These are phyloP conservation scores for Fusarium sulawesiense DNA, from an alignment of 2,329 filamentous ascomycete genomes.

Conservation along the genomic window DNA sequence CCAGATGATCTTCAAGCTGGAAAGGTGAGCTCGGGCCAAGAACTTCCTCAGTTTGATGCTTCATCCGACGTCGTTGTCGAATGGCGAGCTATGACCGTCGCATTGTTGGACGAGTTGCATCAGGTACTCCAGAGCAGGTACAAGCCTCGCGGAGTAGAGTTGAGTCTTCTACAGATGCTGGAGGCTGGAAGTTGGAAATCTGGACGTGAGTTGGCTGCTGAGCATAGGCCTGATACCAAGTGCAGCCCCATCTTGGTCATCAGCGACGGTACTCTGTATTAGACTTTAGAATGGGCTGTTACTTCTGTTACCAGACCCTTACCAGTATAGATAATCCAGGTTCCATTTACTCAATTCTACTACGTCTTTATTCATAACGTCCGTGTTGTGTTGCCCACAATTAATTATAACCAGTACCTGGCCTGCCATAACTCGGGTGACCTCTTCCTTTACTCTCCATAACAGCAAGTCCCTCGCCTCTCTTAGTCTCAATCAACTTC, in stretches of 20 bases:
- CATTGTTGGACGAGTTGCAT: constrained; percentile 64
- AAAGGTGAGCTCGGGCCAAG: constrained; percentile 54
- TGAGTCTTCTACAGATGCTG: constrained; percentile 63
- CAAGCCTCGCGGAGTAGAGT: constrained; percentile 40
- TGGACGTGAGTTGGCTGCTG: constrained; percentile 82
- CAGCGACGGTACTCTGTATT: constrained; percentile 32
- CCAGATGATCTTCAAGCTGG: constrained; percentile 55
- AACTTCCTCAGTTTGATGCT: constrained; percentile 63
- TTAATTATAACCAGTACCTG: background rate
- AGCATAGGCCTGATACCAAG: constrained; percentile 81
- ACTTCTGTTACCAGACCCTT: accelerated
- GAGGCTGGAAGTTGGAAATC: constrained; percentile 70
- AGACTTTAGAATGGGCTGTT: background rate
- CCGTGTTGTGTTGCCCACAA: accelerated
- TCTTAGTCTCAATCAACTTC: constrained; percentile 39
- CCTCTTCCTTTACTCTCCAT: constrained; percentile 45
- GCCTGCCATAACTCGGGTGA: constrained; percentile 19
- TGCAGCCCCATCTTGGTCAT: constrained; percentile 77
- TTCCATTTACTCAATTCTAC: background rate
- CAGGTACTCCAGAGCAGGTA: constrained; percentile 44
- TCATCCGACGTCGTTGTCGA: constrained; percentile 69
- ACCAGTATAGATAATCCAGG: too few species aligned
- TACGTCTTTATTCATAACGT: background rate
- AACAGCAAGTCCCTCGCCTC: constrained; percentile 43
- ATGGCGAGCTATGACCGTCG: constrained; percentile 70